Base-by-base conservation (phyloP, 257 asterid genomes). In the Scutellaria barbata region DNA sequence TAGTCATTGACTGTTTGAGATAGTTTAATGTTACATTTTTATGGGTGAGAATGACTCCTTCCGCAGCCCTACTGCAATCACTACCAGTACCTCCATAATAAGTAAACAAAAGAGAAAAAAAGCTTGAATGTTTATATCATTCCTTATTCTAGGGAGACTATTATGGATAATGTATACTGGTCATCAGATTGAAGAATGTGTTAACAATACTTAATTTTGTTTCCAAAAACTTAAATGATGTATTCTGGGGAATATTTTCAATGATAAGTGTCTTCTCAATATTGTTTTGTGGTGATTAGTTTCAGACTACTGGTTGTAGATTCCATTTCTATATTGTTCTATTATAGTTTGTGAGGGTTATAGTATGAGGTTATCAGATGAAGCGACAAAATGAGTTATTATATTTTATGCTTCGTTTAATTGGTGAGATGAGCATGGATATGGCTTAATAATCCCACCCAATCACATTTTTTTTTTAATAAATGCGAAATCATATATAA, bases 201-300 rank as follows among this genome's bases (percentile, higher is more conserved):
- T 18, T 54, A 9, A 7, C 8, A 6, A 10, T 54, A 18, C 6
- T 4, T 10, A 8, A 8, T 22, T 18, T 14, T 14, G 30, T 7
- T 52, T 25, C 20, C 2, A 8, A 17, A 52, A 52, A 7, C 2
- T 0, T 14, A 52, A 52, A 1, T 52, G 10, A 52, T 25, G 10
- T 6, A 8, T 18, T 30, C 35, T 20, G 14, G n/a, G 22, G 33
- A 8, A 52, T 16, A 16, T 16, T 68, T 46, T 46, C 13, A 46
- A 46, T 3, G 4, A 10, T 46, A 11, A n/a, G 10, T 46, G 10
- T 10, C 14, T 10, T 11, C 6, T 46, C 51, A 8, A 46, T 46
- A 46, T 41, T 41, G 45, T 41, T 41, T 41, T 41, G 9, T 41
- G 1, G 45, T 41, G 1, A 41, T 90, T 84, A 85, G 97, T 88